Evolutionary conservation across 2,329 filamentous ascomycete genomes (phyloP).

Genomic region (Verticillium zaregamsianum): DNA sequence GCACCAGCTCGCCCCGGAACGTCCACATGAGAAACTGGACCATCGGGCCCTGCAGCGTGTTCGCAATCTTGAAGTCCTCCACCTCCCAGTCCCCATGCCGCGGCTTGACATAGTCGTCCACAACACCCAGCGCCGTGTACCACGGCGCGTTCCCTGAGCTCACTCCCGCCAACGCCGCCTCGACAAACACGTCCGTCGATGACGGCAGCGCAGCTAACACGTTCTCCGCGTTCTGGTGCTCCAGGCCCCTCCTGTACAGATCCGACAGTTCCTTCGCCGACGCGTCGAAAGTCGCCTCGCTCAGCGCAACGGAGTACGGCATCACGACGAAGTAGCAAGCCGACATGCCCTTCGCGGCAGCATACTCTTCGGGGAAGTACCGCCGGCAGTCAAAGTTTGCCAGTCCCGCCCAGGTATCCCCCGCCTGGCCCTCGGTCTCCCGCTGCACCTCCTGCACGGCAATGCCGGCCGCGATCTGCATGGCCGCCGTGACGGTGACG

Average conservation of each 20-base stretch:
- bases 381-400: background rate
- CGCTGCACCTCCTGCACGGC: background rate
- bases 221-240: background rate
- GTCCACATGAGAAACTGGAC: background rate
- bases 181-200: background rate
- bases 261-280: background rate
- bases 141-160: background rate
- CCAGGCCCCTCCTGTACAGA: background rate
- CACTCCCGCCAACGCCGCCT: background rate
- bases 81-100: background rate
- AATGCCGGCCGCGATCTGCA: background rate
- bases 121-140: background rate
- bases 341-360: background rate
- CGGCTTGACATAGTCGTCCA: background rate
- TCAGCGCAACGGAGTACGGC: background rate
- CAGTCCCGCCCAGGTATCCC: background rate
- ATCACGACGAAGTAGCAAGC: background rate
- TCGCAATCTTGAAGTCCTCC: background rate
- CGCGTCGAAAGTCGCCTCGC: background rate
- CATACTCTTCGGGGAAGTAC: background rate
- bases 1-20: background rate
- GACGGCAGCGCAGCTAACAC: background rate
- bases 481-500: background rate
- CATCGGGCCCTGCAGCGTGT: background rate
- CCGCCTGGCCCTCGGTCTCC: background rate